A percentile compares a stretch with the other conserved stretches of the same genome.
Conservation (phyloP, 768 basidiomycete species). For the Hygrophorus russula region DNA sequence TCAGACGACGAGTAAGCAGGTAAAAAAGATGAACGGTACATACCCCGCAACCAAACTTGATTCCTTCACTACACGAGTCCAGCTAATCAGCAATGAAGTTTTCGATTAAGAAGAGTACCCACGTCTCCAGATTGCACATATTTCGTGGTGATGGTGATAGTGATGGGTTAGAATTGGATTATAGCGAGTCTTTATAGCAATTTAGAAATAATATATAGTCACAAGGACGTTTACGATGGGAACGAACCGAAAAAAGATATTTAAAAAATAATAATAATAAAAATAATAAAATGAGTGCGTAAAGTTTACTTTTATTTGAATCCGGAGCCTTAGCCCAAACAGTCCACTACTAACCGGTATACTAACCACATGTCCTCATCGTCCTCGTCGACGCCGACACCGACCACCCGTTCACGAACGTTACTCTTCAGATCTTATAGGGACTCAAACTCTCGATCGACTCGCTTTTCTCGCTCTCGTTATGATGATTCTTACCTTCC, state of each 20-base stretch:
- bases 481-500: conserved; percentile 37
- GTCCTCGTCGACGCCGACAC: conserved; percentile 16
- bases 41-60: conserved; percentile 74
- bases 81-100: conserved; percentile 13
- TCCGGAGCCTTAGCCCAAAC: too few relatives aligned
- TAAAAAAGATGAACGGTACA: conserved; percentile 17
- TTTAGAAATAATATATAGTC: not conserved
- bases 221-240: conserved; percentile 1
- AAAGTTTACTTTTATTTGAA: too few relatives aligned
- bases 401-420: conserved; percentile 75
- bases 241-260: not conserved
- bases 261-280: not conserved
- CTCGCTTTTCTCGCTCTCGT: conserved; percentile 28
- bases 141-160: not conserved
- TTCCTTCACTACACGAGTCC: conserved; percentile 51
- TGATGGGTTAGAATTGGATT: not conserved
- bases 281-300: not conserved
- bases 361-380: conserved; percentile 11
- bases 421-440: conserved; percentile 90
- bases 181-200: not conserved
- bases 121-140: conserved; percentile 55
- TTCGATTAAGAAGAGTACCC: conserved; percentile 14
- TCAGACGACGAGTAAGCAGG: conserved; percentile 7
- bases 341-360: not conserved
- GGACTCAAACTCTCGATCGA: conserved; percentile 50